phyloP scores from a whole-genome alignment of 176 grass and related monocot species.

The Tuctoria greenei region DNA sequence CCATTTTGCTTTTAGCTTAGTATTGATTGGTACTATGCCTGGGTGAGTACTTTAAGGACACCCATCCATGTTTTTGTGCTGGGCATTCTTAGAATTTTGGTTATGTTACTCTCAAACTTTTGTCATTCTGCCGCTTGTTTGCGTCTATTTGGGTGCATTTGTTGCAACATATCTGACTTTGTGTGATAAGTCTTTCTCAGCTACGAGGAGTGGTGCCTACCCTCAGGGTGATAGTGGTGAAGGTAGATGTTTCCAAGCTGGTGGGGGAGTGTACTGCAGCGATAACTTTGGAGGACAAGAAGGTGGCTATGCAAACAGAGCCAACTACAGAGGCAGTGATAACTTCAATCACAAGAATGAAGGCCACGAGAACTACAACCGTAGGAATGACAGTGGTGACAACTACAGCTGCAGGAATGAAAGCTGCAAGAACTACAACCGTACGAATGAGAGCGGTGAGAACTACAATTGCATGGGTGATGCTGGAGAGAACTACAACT shows the following conservation, averaged over 20 bases:
- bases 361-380: background rate
- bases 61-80: background rate
- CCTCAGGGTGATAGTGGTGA: conserved; percentile 25
- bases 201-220: conserved; percentile 36
- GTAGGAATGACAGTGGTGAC: background rate
- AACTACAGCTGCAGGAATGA: background rate
- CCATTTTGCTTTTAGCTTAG: background rate
- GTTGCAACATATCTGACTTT: background rate
- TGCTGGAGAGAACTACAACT: conserved; percentile 12
- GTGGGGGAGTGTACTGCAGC: conserved; percentile 47
- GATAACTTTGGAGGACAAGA: conserved; percentile 57
- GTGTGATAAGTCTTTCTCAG: conserved; percentile 16
- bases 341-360: conserved; percentile 22
- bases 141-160: background rate
- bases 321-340: conserved; percentile 39
- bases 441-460: background rate
- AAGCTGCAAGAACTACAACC: background rate
- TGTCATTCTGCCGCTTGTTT: background rate
- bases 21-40: background rate
- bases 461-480: conserved; percentile 20
- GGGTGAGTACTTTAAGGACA: background rate
- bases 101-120: background rate
- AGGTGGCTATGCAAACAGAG: conserved; percentile 27
- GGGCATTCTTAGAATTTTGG: background rate
- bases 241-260: conserved; percentile 39